These are phyloP conservation scores for Lepiota brunneoincarnata DNA, from an alignment of 768 basidiomycete species.

Conservation along the genomic window DNA sequence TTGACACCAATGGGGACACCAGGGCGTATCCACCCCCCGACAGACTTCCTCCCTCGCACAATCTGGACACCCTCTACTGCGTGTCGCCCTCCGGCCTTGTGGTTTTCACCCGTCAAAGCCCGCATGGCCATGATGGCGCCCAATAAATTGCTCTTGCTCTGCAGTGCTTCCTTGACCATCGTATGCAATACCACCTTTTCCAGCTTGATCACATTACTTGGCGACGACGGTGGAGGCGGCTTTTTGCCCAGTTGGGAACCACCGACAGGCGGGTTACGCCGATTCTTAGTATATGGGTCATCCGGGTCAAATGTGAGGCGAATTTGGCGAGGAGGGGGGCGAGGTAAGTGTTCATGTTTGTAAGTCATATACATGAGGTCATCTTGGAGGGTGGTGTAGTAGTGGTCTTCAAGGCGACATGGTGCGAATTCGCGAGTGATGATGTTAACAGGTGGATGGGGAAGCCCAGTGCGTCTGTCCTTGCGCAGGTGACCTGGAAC, in stretches of 20 bases:
- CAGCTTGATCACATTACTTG: slow-evolving; percentile 69
- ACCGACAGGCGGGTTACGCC: slow-evolving; percentile 73
- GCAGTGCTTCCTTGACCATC: slow-evolving; percentile 78
- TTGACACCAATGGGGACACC: slow-evolving; percentile 84
- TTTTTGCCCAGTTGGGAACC: slow-evolving; percentile 68
- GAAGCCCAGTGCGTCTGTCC: slow-evolving; percentile 55
- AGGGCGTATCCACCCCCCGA: slow-evolving; percentile 80
- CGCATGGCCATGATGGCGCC: slow-evolving; percentile 87
- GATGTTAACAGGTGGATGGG: slow-evolving; percentile 68
- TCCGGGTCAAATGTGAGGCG: slow-evolving; percentile 70
- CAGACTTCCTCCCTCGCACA: slow-evolving; percentile 63
- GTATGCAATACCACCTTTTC: slow-evolving; percentile 86
- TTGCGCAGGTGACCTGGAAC: slow-evolving; percentile 41
- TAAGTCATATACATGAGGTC: slow-evolving; percentile 96
- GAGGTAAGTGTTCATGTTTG: slow-evolving; percentile 60
- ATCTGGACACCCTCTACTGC: slow-evolving; percentile 78
- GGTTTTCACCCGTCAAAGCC: slow-evolving; percentile 82
- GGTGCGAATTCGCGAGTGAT: slow-evolving; percentile 67
- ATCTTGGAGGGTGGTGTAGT: slow-evolving; percentile 76
- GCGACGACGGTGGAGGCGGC: slow-evolving; percentile 60
- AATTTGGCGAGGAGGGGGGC: slow-evolving; percentile 52
- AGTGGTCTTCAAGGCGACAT: slow-evolving; percentile 80
- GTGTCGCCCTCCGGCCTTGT: slow-evolving; percentile 68
- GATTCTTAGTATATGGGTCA: slow-evolving; percentile 81
- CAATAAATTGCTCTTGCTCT: slow-evolving; percentile 69